Conservation (phyloP, 441 rosid species). For the Geranium incanum region DNA sequence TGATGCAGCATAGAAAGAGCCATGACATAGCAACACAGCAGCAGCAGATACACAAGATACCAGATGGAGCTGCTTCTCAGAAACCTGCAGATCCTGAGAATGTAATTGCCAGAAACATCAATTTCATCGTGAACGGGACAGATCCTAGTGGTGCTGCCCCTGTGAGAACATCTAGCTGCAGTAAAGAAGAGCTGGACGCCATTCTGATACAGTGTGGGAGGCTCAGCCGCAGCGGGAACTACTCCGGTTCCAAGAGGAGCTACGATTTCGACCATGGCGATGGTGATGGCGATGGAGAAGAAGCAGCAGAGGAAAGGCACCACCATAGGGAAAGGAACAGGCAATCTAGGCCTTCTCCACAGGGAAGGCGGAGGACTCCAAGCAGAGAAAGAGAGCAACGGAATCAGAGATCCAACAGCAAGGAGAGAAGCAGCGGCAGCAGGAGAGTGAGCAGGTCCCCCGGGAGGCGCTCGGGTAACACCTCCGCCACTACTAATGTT, state of each 20-base stretch:
- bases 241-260: slow-evolving; percentile 77
- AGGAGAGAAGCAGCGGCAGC: slow-evolving; percentile 38
- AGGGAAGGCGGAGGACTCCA: slow-evolving; percentile 63
- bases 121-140: too few relatives aligned
- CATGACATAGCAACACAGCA: slow-evolving; percentile 31
- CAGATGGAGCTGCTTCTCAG: slow-evolving; percentile 1
- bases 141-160: background rate
- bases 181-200: slow-evolving; percentile 79
- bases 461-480: slow-evolving; percentile 36
- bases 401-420: slow-evolving; percentile 40
- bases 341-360: slow-evolving; percentile 36
- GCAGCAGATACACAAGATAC: background rate
- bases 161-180: slow-evolving; percentile 49
- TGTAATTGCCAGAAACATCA: background rate
- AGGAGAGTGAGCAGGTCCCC: slow-evolving; percentile 70
- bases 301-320: slow-evolving; percentile 36
- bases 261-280: slow-evolving; percentile 53
- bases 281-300: slow-evolving; percentile 29
- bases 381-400: slow-evolving; percentile 65
- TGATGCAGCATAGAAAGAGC: slow-evolving; percentile 21
- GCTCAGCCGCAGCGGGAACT: slow-evolving; percentile 48
- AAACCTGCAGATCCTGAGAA: slow-evolving; percentile 22
- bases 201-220: slow-evolving; percentile 85
- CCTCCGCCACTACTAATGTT: background rate
- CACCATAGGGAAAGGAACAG: slow-evolving; percentile 42